A percentile compares a stretch with the other conserved stretches of the same genome.
Conservation (phyloP, 2,329 filamentous ascomycete genomes). For the Trematosphaeria pertusa region DNA sequence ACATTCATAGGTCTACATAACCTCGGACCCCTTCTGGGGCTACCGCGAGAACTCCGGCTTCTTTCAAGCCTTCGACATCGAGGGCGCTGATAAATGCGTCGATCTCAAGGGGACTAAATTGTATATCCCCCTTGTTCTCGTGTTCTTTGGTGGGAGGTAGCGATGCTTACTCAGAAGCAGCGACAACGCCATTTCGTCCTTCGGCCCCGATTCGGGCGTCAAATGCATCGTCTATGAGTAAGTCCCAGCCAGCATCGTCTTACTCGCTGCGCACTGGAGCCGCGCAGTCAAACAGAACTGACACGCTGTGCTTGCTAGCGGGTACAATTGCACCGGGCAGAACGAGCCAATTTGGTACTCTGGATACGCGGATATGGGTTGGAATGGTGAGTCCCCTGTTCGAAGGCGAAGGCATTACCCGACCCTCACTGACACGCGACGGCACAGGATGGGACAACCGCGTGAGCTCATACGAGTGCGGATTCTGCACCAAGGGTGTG, state of each 20-base stretch:
- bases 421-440: too few relatives aligned
- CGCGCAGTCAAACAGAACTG: too few relatives aligned
- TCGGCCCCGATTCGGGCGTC: slow-evolving; percentile 1
- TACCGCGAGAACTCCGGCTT: not conserved
- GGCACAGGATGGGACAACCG: slow-evolving; percentile 3
- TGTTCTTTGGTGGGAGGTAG: not conserved
- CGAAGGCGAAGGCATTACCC: not conserved
- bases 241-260: too few relatives aligned
- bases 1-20: not conserved
- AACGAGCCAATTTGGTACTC: slow-evolving; percentile 3
- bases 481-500: not conserved
- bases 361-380: slow-evolving; percentile 4
- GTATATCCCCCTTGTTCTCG: not conserved
- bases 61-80: not conserved
- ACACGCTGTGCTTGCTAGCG: too few relatives aligned
- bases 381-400: slow-evolving; percentile 3
- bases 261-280: too few relatives aligned
- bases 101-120: not conserved
- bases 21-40: slow-evolving; percentile 5
- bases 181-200: slow-evolving; percentile 3
- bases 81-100: not conserved
- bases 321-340: not conserved
- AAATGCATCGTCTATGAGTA: slow-evolving; percentile 3
- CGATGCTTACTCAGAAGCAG: not conserved
- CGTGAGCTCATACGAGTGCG: not conserved